Conservation (phyloP, 495 filamentous ascomycete genomes). For the Trichoderma erinaceum region DNA sequence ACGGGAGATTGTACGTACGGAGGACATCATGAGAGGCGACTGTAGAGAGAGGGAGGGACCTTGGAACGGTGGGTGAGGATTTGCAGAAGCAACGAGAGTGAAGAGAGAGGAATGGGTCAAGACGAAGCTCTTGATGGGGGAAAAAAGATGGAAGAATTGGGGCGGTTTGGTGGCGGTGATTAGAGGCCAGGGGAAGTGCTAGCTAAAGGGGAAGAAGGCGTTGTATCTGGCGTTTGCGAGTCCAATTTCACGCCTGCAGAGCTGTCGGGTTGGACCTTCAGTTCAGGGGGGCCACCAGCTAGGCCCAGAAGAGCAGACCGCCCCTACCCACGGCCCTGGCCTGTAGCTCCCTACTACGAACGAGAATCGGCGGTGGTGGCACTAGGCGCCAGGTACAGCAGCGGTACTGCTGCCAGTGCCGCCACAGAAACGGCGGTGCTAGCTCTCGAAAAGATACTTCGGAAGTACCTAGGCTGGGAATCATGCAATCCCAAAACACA, state of each 20-base stretch:
- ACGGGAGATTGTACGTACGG: neutral
- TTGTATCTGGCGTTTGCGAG: slow-evolving; percentile 7
- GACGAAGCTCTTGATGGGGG: slow-evolving; percentile 9
- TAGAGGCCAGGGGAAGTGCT: slow-evolving; percentile 7
- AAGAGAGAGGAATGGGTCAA: neutral
- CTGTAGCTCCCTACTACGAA: neutral
- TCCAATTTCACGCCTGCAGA: slow-evolving; percentile 15
- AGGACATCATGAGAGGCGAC: slow-evolving; percentile 10
- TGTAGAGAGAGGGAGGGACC: neutral
- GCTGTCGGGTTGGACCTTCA: neutral
- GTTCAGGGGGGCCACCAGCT: neutral
- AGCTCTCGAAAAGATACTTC: neutral
- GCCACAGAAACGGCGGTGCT: neutral
- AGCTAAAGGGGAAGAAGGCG: slow-evolving; percentile 16
- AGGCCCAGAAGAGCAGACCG: slow-evolving; percentile 10
- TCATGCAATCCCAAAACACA: slow-evolving; percentile 4
- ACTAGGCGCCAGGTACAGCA: neutral
- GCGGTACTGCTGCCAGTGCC: neutral
- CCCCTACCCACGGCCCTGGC: slow-evolving; percentile 1
- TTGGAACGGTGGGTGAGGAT: neutral
- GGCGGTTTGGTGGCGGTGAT: slow-evolving; percentile 4
- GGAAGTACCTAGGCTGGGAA: neutral
- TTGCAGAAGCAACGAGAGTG: slow-evolving; percentile 6
- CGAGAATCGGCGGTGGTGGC: neutral
- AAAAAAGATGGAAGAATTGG: slow-evolving; percentile 12